These are phyloP conservation scores for Circinella umbellata DNA, from an alignment of 371 early-diverging fungal species.

Conservation along the genomic window DNA sequence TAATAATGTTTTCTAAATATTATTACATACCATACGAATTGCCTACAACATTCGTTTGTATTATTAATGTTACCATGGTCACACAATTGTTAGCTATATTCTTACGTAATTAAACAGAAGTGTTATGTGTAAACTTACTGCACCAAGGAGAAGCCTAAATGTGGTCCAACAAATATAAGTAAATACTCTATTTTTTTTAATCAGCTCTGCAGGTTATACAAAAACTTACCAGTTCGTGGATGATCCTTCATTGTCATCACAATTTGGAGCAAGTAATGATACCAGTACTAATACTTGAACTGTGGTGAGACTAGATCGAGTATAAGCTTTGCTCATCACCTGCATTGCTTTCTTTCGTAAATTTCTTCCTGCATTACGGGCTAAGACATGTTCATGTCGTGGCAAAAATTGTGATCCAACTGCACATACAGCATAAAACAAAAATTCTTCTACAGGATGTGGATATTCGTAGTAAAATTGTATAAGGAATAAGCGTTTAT, in stretches of 20 bases:
- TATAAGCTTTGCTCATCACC: background rate
- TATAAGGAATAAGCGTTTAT: background rate
- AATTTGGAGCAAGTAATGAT: background rate
- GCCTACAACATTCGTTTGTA: too few relatives aligned
- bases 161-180: too few relatives aligned
- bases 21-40: too few relatives aligned
- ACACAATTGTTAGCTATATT: too few relatives aligned
- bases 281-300: background rate
- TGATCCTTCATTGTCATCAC: background rate
- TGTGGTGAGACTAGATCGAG: background rate
- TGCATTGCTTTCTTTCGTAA: background rate
- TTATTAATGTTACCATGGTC: too few relatives aligned
- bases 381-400: background rate
- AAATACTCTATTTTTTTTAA: too few relatives aligned
- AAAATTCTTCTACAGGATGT: background rate
- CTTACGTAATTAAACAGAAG: too few relatives aligned
- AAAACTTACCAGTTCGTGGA: background rate
- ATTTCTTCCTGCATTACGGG: background rate
- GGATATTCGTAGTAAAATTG: constrained; percentile 7
- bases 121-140: too few relatives aligned
- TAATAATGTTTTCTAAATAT: too few relatives aligned
- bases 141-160: too few relatives aligned
- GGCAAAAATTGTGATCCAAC: background rate
- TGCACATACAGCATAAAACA: background rate
- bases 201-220: too few relatives aligned